Conservation (phyloP, 768 basidiomycete genomes). For the Pluteus cervinus region DNA sequence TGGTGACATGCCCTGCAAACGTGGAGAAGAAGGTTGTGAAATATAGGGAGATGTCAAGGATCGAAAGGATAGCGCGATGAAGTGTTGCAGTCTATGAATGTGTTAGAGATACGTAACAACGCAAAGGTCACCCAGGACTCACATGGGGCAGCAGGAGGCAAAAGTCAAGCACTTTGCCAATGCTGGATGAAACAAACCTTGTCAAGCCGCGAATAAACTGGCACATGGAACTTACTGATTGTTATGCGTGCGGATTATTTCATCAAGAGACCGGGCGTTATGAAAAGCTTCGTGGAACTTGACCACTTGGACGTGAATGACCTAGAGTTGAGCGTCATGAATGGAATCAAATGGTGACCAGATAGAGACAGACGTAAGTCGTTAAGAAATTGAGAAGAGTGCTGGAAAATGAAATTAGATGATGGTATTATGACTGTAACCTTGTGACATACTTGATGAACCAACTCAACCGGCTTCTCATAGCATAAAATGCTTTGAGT, state of each 20-base stretch:
- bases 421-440: neutral
- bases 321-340: conserved; percentile 31
- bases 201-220: neutral
- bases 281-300: conserved; percentile 53
- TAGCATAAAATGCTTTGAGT: conserved; percentile 68
- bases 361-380: conserved; percentile 48
- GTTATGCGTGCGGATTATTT: conserved; percentile 65
- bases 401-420: conserved; percentile 24
- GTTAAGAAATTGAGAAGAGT: conserved; percentile 65
- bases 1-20: conserved; percentile 52
- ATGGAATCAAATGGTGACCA: conserved; percentile 1
- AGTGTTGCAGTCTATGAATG: conserved; percentile 51
- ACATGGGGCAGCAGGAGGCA: conserved; percentile 65
- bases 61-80: conserved; percentile 57
- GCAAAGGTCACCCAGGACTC: conserved; percentile 7
- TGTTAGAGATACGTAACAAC: neutral
- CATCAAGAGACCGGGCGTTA: conserved; percentile 60
- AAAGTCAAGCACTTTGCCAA: conserved; percentile 51
- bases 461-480: conserved; percentile 76
- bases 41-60: conserved; percentile 69
- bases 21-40: conserved; percentile 61
- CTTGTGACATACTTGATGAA: conserved; percentile 68
- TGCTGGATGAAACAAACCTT: conserved; percentile 27
- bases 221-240: conserved; percentile 48
- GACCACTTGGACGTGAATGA: conserved; percentile 57